A percentile compares a stretch with the other conserved stretches of the same genome.
phyloP scores from a whole-genome alignment of 2,329 filamentous ascomycete species.

The Beauveria sp. region DNA sequence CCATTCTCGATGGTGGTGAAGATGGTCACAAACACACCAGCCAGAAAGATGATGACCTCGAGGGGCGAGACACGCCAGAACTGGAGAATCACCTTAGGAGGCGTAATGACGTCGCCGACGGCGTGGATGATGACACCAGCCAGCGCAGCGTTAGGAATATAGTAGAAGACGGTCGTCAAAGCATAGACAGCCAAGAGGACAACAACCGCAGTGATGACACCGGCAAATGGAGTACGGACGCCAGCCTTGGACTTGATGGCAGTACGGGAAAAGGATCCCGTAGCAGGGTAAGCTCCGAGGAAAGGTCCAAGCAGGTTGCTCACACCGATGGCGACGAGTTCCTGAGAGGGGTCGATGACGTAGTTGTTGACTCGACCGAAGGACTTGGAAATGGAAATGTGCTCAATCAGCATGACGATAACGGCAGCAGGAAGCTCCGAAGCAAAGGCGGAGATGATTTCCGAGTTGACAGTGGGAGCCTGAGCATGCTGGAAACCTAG shows the following conservation, averaged over 20 bases:
- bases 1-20: slow-evolving; percentile 87
- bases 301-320: slow-evolving; percentile 87
- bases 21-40: slow-evolving; percentile 82
- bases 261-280: slow-evolving; percentile 91
- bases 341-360: slow-evolving; percentile 88
- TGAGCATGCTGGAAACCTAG: slow-evolving; percentile 71
- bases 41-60: slow-evolving; percentile 87
- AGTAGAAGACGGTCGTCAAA: slow-evolving; percentile 83
- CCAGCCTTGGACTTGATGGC: slow-evolving; percentile 97
- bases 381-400: slow-evolving; percentile 95
- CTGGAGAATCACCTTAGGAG: slow-evolving; percentile 84
- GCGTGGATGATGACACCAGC: slow-evolving; percentile 93
- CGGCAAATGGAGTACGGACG: slow-evolving; percentile 83
- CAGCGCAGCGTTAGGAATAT: slow-evolving; percentile 75
- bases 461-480: slow-evolving; percentile 59
- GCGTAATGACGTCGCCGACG: slow-evolving; percentile 84
- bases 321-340: slow-evolving; percentile 89
- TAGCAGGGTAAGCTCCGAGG: slow-evolving; percentile 84
- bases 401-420: slow-evolving; percentile 93
- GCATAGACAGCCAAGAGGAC: slow-evolving; percentile 89
- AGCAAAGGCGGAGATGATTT: slow-evolving; percentile 61
- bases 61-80: slow-evolving; percentile 92
- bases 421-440: slow-evolving; percentile 74
- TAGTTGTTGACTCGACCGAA: slow-evolving; percentile 97
- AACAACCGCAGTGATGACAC: slow-evolving; percentile 77